phyloP scores from a whole-genome alignment of 306 rosid genomes.

The Senna siamea region DNA sequence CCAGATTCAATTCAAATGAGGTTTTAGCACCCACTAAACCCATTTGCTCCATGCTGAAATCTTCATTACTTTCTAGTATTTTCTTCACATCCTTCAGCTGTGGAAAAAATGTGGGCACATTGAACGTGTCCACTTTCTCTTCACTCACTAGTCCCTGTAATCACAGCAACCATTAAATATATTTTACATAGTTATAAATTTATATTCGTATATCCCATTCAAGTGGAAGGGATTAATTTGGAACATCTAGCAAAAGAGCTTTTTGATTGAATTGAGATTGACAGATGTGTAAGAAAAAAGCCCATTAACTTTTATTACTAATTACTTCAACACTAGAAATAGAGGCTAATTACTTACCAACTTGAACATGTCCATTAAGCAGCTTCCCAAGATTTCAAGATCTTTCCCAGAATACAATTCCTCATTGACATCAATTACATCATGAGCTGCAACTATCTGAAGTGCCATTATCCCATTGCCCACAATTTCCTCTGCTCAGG shows the following conservation, averaged over 20 bases:
- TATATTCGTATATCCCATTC: no score
- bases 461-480: constrained; percentile 17
- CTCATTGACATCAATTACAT: not conserved
- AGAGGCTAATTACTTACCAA: not conserved
- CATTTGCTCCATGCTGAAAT: constrained; percentile 33
- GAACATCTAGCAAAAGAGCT: no score
- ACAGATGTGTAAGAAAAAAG: no score
- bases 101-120: constrained; percentile 37
- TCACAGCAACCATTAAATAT: no score
- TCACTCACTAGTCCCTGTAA: constrained; percentile 41
- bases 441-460: not conserved
- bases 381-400: constrained; percentile 13
- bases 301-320: no score
- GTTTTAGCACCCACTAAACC: not conserved
- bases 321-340: no score
- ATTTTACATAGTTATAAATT: no score
- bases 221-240: no score
- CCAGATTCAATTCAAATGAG: not conserved
- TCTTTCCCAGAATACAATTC: not conserved
- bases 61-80: constrained; percentile 33
- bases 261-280: no score
- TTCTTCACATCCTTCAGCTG: constrained; percentile 24
- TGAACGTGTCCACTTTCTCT: constrained; percentile 46
- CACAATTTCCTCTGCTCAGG: constrained; percentile 31
- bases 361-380: constrained; percentile 28